Conservation (phyloP, 495 filamentous ascomycete species). For the Hypoxylon intermedium region DNA sequence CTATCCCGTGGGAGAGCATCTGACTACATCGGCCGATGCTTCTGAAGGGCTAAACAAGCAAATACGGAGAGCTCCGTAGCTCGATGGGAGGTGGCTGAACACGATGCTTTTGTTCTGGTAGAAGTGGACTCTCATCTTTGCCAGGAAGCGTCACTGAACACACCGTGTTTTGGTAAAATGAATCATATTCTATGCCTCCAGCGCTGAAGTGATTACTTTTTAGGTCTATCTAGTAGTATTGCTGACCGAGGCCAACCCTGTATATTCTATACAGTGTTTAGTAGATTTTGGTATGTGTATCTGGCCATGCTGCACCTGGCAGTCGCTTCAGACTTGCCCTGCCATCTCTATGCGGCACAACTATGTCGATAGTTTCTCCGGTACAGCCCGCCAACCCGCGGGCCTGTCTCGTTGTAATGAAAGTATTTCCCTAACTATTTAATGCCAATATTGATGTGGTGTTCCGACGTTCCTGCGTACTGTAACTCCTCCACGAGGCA, state of each 20-base stretch:
- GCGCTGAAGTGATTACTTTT: slow-evolving; percentile 29
- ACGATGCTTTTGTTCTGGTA: neutral
- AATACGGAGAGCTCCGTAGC: slow-evolving; percentile 1
- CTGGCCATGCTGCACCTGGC: slow-evolving; percentile 32
- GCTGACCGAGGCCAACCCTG: slow-evolving; percentile 17
- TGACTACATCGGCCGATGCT: slow-evolving; percentile 6
- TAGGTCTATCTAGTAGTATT: slow-evolving; percentile 13
- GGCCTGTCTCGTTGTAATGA: slow-evolving; percentile 8
- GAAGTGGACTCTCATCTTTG: slow-evolving; percentile 1
- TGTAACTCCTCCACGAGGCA: slow-evolving; percentile 8
- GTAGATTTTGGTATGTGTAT: slow-evolving; percentile 21
- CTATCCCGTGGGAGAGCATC: slow-evolving; percentile 1
- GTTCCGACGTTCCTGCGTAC: slow-evolving; percentile 1
- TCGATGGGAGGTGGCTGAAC: neutral
- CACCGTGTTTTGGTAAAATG: neutral
- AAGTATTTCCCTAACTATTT: slow-evolving; percentile 1
- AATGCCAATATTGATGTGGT: slow-evolving; percentile 5
- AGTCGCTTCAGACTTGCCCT: slow-evolving; percentile 9
- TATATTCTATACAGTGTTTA: slow-evolving; percentile 18
- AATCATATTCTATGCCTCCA: neutral
- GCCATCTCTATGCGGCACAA: neutral
- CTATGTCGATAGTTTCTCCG: neutral
- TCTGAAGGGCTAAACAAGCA: slow-evolving; percentile 7
- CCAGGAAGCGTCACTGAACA: neutral
- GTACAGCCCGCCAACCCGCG: slow-evolving; percentile 2